Conservation (phyloP, 2,329 filamentous ascomycete genomes). For the Fusarium albosuccineum region DNA sequence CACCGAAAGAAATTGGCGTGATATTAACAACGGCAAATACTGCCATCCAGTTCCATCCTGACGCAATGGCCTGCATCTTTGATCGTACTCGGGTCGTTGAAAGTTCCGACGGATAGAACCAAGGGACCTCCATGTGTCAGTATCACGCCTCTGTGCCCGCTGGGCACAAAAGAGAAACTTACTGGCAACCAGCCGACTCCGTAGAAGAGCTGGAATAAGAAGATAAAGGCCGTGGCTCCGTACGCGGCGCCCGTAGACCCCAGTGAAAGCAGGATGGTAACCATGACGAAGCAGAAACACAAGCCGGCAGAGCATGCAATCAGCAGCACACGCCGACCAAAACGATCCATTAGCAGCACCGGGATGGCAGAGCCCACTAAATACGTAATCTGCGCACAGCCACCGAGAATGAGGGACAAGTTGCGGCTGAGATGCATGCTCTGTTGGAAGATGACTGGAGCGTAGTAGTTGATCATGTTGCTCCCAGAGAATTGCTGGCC, state of each 20-base stretch:
- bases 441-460: slow-evolving; percentile 34
- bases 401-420: slow-evolving; percentile 66
- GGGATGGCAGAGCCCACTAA: slow-evolving; percentile 51
- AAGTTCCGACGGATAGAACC: slow-evolving; percentile 58
- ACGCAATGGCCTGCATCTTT: slow-evolving; percentile 55
- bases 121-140: slow-evolving; percentile 43
- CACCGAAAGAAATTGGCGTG: slow-evolving; percentile 73
- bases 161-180: background rate
- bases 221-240: slow-evolving; percentile 52
- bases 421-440: slow-evolving; percentile 57
- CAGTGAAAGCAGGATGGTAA: slow-evolving; percentile 54
- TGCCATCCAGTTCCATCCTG: slow-evolving; percentile 30
- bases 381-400: slow-evolving; percentile 56
- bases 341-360: slow-evolving; percentile 47
- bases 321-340: slow-evolving; percentile 54
- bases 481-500: background rate
- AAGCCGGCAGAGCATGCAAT: slow-evolving; percentile 57
- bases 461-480: no score
- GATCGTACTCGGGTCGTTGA: slow-evolving; percentile 55
- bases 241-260: slow-evolving; percentile 51
- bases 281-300: slow-evolving; percentile 58
- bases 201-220: slow-evolving; percentile 56
- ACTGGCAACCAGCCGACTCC: slow-evolving; percentile 58
- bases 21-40: slow-evolving; percentile 69
- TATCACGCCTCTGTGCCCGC: background rate